Evolutionary conservation across 345 rosid genomes (phyloP).

Genomic region (Ceriops decandra): DNA sequence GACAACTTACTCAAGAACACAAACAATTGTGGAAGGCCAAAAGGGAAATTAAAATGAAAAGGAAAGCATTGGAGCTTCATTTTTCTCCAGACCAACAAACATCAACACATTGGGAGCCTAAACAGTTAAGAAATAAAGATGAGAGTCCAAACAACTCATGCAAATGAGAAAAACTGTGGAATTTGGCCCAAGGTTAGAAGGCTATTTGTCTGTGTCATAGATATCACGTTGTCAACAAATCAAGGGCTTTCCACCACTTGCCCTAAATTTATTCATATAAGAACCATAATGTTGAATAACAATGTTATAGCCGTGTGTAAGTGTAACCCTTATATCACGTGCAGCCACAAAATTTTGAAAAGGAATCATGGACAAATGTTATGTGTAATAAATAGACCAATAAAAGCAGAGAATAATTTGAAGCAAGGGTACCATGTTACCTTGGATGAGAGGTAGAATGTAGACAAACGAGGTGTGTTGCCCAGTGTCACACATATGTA

Average conservation of each 20-base stretch:
- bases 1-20: not conserved
- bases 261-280: not conserved
- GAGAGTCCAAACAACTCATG: too few relatives aligned
- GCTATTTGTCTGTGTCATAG: not conserved
- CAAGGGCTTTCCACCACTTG: not conserved
- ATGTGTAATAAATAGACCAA: not conserved
- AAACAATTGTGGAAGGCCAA: not conserved
- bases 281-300: too few relatives aligned
- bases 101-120: too few relatives aligned
- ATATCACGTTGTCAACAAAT: not conserved
- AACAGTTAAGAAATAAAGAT: too few relatives aligned
- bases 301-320: too few relatives aligned
- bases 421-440: conserved; percentile 34
- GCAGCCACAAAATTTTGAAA: too few relatives aligned
- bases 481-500: conserved; percentile 90
- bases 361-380: not conserved
- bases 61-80: too few relatives aligned
- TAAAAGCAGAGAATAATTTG: not conserved
- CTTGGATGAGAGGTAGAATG: conserved; percentile 85
- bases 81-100: too few relatives aligned
- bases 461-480: conserved; percentile 54
- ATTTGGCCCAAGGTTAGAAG: not conserved
- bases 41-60: not conserved
- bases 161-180: too few relatives aligned
- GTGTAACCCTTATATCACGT: too few relatives aligned